A percentile compares a stretch with the other conserved stretches of the same genome.
Evolutionary conservation across 306 rosid species (phyloP).

Genomic region (Ochetophila trinervis): DNA sequence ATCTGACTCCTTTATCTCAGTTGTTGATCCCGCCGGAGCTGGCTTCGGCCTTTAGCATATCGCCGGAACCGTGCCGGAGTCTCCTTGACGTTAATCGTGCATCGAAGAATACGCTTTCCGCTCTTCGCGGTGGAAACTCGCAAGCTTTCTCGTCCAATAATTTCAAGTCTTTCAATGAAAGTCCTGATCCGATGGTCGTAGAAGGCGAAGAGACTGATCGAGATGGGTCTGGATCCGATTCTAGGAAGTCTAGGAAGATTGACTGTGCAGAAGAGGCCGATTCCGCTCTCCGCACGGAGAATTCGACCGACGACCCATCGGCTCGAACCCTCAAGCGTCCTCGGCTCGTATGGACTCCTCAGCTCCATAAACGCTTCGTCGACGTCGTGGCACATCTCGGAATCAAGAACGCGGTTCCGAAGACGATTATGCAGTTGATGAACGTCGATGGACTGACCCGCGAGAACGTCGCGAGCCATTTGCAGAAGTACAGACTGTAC

Average conservation of each 20-base stretch:
- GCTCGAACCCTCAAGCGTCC: slow-evolving; percentile 60
- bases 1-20: slow-evolving; percentile 74
- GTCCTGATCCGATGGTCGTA: slow-evolving; percentile 36
- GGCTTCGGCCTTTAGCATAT: slow-evolving; percentile 81
- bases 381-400: slow-evolving; percentile 91
- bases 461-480: slow-evolving; percentile 91
- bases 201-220: slow-evolving; percentile 47
- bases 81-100: slow-evolving; percentile 71
- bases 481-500: slow-evolving; percentile 89
- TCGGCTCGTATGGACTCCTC: slow-evolving; percentile 89
- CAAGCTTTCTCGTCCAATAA: slow-evolving; percentile 47
- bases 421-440: slow-evolving; percentile 92
- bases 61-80: slow-evolving; percentile 61
- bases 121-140: slow-evolving; percentile 44
- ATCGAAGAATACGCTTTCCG: slow-evolving; percentile 59
- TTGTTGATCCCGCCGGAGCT: slow-evolving; percentile 64
- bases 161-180: slow-evolving; percentile 34
- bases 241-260: slow-evolving; percentile 51
- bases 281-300: slow-evolving; percentile 45
- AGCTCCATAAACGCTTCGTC: slow-evolving; percentile 85
- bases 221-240: slow-evolving; percentile 52
- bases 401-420: slow-evolving; percentile 87
- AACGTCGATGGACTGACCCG: slow-evolving; percentile 94
- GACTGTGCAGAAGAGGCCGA: slow-evolving; percentile 62
- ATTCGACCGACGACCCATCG: slow-evolving; percentile 40